A percentile compares a stretch with the other conserved stretches of the same genome.
Evolutionary conservation across 176 grass and related monocot species (phyloP).

Genomic region (Chrysopogon serrulatus): DNA sequence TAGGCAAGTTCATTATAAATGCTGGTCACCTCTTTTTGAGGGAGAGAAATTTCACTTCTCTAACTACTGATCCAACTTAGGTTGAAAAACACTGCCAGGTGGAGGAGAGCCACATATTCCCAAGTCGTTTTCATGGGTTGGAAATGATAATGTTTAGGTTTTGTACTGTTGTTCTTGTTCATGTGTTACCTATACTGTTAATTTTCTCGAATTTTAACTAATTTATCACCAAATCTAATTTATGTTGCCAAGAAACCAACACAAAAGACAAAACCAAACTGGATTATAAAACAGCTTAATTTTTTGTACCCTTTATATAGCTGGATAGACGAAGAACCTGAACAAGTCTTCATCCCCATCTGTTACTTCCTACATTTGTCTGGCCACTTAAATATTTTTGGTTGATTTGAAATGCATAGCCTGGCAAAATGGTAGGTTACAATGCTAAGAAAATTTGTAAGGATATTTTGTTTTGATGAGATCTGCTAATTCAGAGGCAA

Average conservation of each 20-base stretch:
- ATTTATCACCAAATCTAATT: neutral
- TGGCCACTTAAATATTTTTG: neutral
- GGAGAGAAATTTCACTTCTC: constrained; percentile 24
- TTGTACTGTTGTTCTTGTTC: neutral
- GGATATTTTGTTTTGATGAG: neutral
- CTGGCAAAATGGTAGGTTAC: neutral
- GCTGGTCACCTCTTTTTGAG: constrained; percentile 15
- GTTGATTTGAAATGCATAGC: neutral
- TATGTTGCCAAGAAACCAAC: neutral
- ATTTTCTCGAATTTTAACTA: constrained; percentile 3
- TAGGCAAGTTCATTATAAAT: constrained; percentile 6
- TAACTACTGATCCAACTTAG: constrained; percentile 28
- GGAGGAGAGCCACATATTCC: constrained; percentile 4
- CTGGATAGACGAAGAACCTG: neutral
- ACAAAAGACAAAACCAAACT: neutral
- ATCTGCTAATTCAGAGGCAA: neutral
- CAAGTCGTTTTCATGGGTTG: constrained; percentile 9
- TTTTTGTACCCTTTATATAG: neutral
- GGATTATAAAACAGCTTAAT: neutral
- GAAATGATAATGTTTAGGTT: neutral
- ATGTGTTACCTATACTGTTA: neutral
- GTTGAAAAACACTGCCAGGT: neutral
- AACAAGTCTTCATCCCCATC: neutral
- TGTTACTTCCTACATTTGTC: neutral
- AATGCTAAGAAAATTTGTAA: neutral